Conservation (phyloP, 805 yeast genomes). For the Myxozyma sirexii region DNA sequence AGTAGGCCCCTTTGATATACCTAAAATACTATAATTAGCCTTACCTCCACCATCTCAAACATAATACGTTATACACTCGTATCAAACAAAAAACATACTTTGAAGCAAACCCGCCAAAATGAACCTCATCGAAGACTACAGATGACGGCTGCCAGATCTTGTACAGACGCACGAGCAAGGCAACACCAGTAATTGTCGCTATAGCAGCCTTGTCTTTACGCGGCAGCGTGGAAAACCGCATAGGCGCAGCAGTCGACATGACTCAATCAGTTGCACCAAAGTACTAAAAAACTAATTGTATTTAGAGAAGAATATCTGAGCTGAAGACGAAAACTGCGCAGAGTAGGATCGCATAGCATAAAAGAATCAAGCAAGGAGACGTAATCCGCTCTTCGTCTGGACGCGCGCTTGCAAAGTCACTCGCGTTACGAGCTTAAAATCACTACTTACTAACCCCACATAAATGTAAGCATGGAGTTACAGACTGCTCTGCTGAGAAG, state of each 20-base stretch:
- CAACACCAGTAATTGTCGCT: constrained; percentile 48
- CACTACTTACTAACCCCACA: constrained; percentile 1
- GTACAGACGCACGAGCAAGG: constrained; percentile 62
- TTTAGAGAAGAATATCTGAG: neutral
- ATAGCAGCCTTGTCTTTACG: constrained; percentile 27
- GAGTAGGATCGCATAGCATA: neutral
- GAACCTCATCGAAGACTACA: constrained; percentile 91
- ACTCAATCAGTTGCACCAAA: neutral
- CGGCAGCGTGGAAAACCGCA: constrained; percentile 28
- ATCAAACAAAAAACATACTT: constrained; percentile 54
- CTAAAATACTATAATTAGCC: constrained; percentile 31
- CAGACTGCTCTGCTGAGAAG: neutral
- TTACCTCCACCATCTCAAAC: neutral
- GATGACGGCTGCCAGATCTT: constrained; percentile 69
- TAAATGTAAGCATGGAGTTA: neutral
- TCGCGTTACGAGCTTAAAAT: neutral
- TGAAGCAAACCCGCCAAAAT: constrained; percentile 94
- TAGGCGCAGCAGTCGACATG: neutral
- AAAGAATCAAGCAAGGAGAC: neutral
- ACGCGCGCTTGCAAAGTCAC: neutral
- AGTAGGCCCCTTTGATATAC: constrained; percentile 61
- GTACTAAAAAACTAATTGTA: neutral
- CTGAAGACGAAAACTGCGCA: neutral
- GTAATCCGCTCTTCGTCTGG: neutral
- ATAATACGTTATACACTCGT: too few species aligned